These are phyloP conservation scores for Cucumis sativus DNA, from an alignment of 306 rosid genomes.

Conservation along the genomic window Cucumber_9930_V3 NC_026659.2:1858001-1858500, in stretches of 20 bases:
- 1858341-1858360: constrained; percentile 36
- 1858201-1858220: constrained; percentile 87
- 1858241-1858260: constrained; percentile 83
- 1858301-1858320: constrained; percentile 94
- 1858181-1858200: constrained; percentile 45
- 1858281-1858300: constrained; percentile 89
- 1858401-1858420: neutral
- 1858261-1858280: constrained; percentile 97
- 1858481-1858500: neutral
- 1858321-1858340: constrained; percentile 68
- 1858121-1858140: constrained; percentile 24
- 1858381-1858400: neutral
- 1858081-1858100: constrained; percentile 13
- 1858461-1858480: neutral
- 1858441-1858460: neutral
- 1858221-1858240: constrained; percentile 80
- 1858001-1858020: constrained; percentile 45
- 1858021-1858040: constrained; percentile 22
- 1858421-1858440: neutral
- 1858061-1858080: constrained; percentile 6
- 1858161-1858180: constrained; percentile 40
- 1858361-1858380: neutral
- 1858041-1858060: constrained; percentile 16
- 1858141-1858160: constrained; percentile 42
- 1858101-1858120: constrained; percentile 8